phyloP scores from a whole-genome alignment of 164 flowering plant genomes.

The Tinospora cordifolia region DNA sequence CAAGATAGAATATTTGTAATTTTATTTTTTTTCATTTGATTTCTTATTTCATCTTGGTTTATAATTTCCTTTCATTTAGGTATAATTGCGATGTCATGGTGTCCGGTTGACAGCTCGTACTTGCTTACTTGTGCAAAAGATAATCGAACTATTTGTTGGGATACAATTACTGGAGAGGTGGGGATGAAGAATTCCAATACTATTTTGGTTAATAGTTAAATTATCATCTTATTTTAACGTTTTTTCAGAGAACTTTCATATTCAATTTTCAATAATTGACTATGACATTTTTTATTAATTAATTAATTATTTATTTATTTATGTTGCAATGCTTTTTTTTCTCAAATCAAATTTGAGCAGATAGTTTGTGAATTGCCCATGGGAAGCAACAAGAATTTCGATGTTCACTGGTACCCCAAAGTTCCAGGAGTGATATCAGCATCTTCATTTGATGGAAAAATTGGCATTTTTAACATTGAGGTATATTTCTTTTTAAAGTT shows the following conservation, averaged over 20 bases:
- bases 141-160: conserved; percentile 96
- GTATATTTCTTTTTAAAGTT: conserved; percentile 32
- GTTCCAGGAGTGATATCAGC: conserved; percentile 92
- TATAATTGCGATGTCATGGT: conserved; percentile 98
- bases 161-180: conserved; percentile 76
- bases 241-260: no score
- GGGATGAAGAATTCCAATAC: no score
- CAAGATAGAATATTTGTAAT: no score
- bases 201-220: no score
- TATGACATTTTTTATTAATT: no score
- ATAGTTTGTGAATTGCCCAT: conserved; percentile 82
- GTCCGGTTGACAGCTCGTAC: conserved; percentile 80
- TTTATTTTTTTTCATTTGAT: no score
- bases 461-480: conserved; percentile 92
- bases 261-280: no score
- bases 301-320: no score
- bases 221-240: no score
- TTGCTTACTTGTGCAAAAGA: conserved; percentile 93
- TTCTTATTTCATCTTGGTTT: no score
- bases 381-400: conserved; percentile 86
- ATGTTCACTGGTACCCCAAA: conserved; percentile 94
- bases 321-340: not conserved
- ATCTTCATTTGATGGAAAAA: conserved; percentile 95
- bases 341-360: conserved; percentile 30
- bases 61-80: conserved; percentile 36